Conservation (phyloP, 106 monocot species). For the Allium sativum region DNA sequence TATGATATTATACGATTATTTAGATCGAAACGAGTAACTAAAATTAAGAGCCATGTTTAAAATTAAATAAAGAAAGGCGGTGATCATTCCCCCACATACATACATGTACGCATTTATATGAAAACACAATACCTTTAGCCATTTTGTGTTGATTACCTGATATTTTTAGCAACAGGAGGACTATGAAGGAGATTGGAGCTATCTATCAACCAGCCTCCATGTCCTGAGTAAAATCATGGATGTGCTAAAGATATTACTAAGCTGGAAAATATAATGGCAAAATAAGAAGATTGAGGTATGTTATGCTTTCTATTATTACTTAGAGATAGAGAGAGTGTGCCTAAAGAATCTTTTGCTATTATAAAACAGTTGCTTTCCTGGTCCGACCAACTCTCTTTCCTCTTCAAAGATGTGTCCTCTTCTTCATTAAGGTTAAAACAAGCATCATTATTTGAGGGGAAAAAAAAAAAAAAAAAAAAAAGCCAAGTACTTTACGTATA, state of each 20-base stretch:
- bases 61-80: too few relatives aligned
- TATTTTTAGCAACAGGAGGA: neutral
- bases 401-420: neutral
- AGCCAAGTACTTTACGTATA: neutral
- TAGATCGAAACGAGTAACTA: neutral
- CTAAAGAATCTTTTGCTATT: conserved; percentile 2
- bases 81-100: too few relatives aligned
- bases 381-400: neutral
- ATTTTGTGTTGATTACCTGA: neutral
- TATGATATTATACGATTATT: too few relatives aligned
- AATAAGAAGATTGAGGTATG: neutral
- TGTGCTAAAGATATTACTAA: neutral
- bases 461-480: neutral
- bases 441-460: neutral
- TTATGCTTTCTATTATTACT: neutral
- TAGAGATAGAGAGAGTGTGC: conserved; percentile 7
- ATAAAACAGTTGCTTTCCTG: conserved; percentile 1
- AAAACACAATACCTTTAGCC: neutral
- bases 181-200: neutral
- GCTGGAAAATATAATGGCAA: neutral
- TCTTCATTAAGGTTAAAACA: neutral
- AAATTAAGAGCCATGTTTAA: too few relatives aligned
- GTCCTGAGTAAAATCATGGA: neutral
- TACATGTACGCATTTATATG: neutral
- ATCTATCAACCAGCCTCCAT: conserved; percentile 5